These are phyloP conservation scores for Phytophthora constricta DNA, from an alignment of 352 stramenopile species.

Conservation along the genomic window DNA sequence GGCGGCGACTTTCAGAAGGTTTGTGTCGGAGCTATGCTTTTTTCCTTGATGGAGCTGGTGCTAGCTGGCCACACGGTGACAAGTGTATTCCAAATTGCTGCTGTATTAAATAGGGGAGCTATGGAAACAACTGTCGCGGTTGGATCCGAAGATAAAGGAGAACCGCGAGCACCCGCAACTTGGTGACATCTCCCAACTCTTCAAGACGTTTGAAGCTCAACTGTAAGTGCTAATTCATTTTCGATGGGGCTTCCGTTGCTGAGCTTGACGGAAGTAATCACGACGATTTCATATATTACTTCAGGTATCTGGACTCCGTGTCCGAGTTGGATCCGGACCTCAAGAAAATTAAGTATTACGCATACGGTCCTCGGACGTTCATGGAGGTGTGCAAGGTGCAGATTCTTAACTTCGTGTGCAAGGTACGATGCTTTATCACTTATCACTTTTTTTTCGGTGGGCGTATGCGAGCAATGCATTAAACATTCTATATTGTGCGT, in stretches of 20 bases:
- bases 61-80: too few species aligned
- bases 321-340: constrained; percentile 75
- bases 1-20: constrained; percentile 77
- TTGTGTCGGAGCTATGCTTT: neutral
- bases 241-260: neutral
- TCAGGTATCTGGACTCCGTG: constrained; percentile 72
- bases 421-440: constrained; percentile 45
- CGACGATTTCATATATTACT: neutral
- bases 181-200: constrained; percentile 66
- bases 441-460: too few species aligned
- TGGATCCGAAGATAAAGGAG: constrained; percentile 67
- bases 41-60: neutral
- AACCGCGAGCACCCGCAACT: constrained; percentile 73
- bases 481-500: constrained; percentile 3
- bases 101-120: constrained; percentile 59
- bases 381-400: constrained; percentile 87
- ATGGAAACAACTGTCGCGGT: constrained; percentile 75
- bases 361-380: constrained; percentile 68
- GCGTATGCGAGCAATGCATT: too few species aligned
- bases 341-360: constrained; percentile 82
- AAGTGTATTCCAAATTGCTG: neutral
- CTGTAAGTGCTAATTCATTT: constrained; percentile 49
- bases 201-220: constrained; percentile 86
- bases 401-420: constrained; percentile 90
- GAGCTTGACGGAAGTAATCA: too few species aligned